Conservation (phyloP, 177 flowering plant genomes). For the Vitis hybrid region DNA sequence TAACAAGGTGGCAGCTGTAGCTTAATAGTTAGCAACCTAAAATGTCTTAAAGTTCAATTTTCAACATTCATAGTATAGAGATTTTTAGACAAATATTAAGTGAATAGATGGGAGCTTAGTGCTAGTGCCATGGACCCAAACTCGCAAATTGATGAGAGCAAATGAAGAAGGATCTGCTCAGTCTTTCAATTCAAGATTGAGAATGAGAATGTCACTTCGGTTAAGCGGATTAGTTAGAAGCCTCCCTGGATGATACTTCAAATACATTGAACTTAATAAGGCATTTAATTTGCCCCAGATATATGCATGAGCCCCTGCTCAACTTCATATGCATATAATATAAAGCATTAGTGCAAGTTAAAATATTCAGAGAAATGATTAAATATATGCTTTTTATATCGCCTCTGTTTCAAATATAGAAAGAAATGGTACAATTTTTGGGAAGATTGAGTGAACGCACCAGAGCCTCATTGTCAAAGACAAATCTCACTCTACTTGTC, state of each 20-base stretch:
- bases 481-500: conserved; percentile 91
- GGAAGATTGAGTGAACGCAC: conserved; percentile 39
- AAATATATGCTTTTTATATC: not conserved
- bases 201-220: not conserved
- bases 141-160: too few species aligned
- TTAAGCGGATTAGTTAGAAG: not conserved
- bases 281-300: not conserved
- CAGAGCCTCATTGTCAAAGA: conserved; percentile 86
- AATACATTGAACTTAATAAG: not conserved
- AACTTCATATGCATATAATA: not conserved
- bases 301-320: not conserved
- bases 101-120: not conserved
- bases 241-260: not conserved
- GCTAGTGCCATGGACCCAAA: not conserved
- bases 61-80: too few species aligned
- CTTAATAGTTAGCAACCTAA: too few species aligned
- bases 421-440: not conserved
- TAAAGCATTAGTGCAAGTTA: not conserved
- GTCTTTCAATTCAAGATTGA: not conserved
- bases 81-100: not conserved
- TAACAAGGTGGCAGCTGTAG: too few species aligned
- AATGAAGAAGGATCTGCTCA: too few species aligned
- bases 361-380: not conserved
- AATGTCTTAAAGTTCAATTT: too few species aligned
- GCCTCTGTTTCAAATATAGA: not conserved